Percentiles rank a stretch among this genome's conserved stretches.
phyloP scores from a whole-genome alignment of 768 basidiomycete species.

The Albatrellus ellisii region DNA sequence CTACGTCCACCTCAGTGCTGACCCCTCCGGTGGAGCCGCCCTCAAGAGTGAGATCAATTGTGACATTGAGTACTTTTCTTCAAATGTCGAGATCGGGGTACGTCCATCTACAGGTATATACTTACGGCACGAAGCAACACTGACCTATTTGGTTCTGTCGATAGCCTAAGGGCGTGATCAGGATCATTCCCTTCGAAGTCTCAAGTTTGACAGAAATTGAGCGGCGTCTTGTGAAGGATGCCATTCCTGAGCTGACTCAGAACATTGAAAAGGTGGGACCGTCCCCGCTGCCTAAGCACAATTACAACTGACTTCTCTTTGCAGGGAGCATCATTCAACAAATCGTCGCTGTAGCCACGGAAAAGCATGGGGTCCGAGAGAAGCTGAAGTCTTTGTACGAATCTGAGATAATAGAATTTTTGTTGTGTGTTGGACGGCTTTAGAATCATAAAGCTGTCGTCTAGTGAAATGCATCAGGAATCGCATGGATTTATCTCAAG shows the following conservation, averaged over 20 bases:
- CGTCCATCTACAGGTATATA: slow-evolving; percentile 3
- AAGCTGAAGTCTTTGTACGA: too few species aligned
- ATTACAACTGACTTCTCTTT: too few species aligned
- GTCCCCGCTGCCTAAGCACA: too few species aligned
- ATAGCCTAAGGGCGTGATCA: slow-evolving; percentile 69
- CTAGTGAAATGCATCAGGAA: too few species aligned
- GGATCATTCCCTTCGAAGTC: slow-evolving; percentile 76
- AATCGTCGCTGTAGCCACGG: too few species aligned
- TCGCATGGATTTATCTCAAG: too few species aligned
- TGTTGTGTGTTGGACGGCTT: too few species aligned
- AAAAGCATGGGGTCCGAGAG: too few species aligned
- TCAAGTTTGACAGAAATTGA: slow-evolving; percentile 60
- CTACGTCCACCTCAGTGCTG: slow-evolving; percentile 70
- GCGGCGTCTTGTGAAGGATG: slow-evolving; percentile 62
- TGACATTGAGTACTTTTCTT: slow-evolving; percentile 80
- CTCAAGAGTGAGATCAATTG: slow-evolving; percentile 66
- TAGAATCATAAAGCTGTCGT: too few species aligned
- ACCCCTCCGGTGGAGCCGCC: slow-evolving; percentile 55
- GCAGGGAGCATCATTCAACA: too few species aligned
- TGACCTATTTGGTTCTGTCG: slow-evolving; percentile 1
- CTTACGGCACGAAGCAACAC: background rate
- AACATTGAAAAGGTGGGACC: slow-evolving; percentile 75
- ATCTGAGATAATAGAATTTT: too few species aligned
- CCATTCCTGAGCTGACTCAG: slow-evolving; percentile 60
- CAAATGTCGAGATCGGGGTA: slow-evolving; percentile 82